Conservation (phyloP, 2,329 filamentous ascomycete species). For the Trichoderma guizhouense region DNA sequence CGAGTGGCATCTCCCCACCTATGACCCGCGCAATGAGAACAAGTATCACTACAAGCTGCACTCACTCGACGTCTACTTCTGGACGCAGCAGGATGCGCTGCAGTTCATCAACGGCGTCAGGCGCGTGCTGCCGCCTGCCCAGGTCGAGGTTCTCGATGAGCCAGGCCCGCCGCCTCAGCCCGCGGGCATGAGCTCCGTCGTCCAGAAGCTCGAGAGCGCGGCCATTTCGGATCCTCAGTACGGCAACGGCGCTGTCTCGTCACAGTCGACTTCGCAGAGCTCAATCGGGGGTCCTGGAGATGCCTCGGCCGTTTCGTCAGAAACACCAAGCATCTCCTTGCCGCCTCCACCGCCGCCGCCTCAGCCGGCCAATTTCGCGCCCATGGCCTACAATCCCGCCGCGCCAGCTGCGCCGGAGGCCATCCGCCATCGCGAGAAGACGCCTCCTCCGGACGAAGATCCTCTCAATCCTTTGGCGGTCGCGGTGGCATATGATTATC, state of each 20-base stretch:
- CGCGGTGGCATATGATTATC: slow-evolving; percentile 55
- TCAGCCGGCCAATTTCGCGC: slow-evolving; percentile 48
- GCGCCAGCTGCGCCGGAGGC: slow-evolving; percentile 71
- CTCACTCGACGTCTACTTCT: slow-evolving; percentile 75
- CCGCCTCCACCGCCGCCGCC: slow-evolving; percentile 34
- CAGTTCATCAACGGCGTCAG: slow-evolving; percentile 67
- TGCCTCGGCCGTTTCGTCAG: slow-evolving; percentile 17
- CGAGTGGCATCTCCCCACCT: slow-evolving; percentile 73
- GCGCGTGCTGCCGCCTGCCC: slow-evolving; percentile 58
- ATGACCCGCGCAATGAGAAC: slow-evolving; percentile 68
- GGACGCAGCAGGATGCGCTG: slow-evolving; percentile 68
- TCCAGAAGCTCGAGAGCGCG: slow-evolving; percentile 69
- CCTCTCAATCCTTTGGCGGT: slow-evolving; percentile 56
- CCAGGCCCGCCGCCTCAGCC: slow-evolving; percentile 49
- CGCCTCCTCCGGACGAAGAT: slow-evolving; percentile 68
- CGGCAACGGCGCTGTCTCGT: slow-evolving; percentile 2
- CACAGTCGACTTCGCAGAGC: slow-evolving; percentile 12
- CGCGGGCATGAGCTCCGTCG: slow-evolving; percentile 61
- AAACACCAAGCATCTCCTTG: neutral
- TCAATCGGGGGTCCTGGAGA: slow-evolving; percentile 2
- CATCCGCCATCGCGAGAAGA: slow-evolving; percentile 73
- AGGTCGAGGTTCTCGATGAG: slow-evolving; percentile 63
- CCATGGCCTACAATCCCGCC: slow-evolving; percentile 75
- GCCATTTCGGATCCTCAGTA: slow-evolving; percentile 61
- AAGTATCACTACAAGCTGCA: slow-evolving; percentile 78